These are phyloP conservation scores for Alternaria incomplexa DNA, from an alignment of 2,329 filamentous ascomycete species.

Conservation along the genomic window DNA sequence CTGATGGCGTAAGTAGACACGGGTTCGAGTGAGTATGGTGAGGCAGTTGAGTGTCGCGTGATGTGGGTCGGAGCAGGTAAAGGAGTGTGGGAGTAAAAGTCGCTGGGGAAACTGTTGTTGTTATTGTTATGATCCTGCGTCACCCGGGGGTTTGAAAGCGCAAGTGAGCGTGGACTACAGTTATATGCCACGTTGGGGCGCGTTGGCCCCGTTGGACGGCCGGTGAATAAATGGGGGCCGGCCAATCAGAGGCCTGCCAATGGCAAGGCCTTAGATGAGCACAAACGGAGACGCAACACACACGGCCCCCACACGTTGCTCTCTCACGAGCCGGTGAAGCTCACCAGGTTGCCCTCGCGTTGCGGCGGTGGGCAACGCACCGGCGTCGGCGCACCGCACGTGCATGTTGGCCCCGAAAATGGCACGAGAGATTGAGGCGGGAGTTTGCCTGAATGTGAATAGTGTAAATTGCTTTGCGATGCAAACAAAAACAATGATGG, in stretches of 20 bases:
- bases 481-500: not conserved
- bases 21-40: not conserved
- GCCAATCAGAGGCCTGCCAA: not conserved
- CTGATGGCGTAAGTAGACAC: not conserved
- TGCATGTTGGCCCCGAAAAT: not conserved
- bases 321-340: not conserved
- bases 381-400: not conserved
- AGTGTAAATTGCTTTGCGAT: not conserved
- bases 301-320: not conserved
- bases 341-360: not conserved
- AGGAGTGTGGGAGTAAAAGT: not conserved
- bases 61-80: not conserved
- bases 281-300: not conserved
- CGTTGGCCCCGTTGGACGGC: not conserved
- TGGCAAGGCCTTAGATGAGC: not conserved
- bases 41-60: not conserved
- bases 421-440: not conserved
- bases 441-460: not conserved
- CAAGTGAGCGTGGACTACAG: constrained; percentile 5
- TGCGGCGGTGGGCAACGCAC: not conserved
- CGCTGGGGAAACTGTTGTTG: not conserved
- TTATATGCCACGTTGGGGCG: not conserved
- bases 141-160: not conserved
- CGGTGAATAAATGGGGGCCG: not conserved
- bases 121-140: not conserved